These are phyloP conservation scores for Aegle marmelos DNA, from an alignment of 345 rosid genomes.

Conservation along the genomic window DNA sequence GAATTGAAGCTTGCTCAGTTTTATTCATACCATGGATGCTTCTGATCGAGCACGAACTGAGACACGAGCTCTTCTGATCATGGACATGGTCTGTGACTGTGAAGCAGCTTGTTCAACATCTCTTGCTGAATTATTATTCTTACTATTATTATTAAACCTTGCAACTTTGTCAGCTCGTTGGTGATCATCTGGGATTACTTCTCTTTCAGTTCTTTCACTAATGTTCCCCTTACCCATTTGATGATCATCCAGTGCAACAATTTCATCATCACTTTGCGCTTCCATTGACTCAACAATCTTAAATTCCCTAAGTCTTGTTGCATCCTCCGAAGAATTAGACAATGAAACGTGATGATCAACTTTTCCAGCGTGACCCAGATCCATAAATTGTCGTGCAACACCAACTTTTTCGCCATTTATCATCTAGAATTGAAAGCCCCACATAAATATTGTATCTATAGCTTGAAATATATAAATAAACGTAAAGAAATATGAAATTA, in stretches of 20 bases:
- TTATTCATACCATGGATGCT: slow-evolving; percentile 46
- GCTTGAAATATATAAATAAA: neutral
- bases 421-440: slow-evolving; percentile 17
- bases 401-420: slow-evolving; percentile 15
- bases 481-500: neutral
- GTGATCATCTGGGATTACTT: slow-evolving; percentile 17
- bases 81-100: slow-evolving; percentile 22
- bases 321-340: slow-evolving; percentile 19
- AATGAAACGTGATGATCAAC: slow-evolving; percentile 16
- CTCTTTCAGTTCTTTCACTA: slow-evolving; percentile 16
- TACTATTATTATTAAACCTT: slow-evolving; percentile 2
- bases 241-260: slow-evolving; percentile 13
- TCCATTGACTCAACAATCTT: slow-evolving; percentile 28
- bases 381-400: slow-evolving; percentile 39
- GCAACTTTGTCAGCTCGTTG: slow-evolving; percentile 21
- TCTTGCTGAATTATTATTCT: neutral
- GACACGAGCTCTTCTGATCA: slow-evolving; percentile 61
- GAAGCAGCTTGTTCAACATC: slow-evolving; percentile 13
- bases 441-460: neutral
- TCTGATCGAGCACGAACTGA: slow-evolving; percentile 70
- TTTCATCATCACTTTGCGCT: slow-evolving; percentile 18
- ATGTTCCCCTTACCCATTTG: slow-evolving; percentile 10
- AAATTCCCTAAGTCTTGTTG: neutral
- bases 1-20: neutral
- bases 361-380: slow-evolving; percentile 33